phyloP scores from a whole-genome alignment of 1,139 yeast genomes.

The Candida glucosophila region DNA sequence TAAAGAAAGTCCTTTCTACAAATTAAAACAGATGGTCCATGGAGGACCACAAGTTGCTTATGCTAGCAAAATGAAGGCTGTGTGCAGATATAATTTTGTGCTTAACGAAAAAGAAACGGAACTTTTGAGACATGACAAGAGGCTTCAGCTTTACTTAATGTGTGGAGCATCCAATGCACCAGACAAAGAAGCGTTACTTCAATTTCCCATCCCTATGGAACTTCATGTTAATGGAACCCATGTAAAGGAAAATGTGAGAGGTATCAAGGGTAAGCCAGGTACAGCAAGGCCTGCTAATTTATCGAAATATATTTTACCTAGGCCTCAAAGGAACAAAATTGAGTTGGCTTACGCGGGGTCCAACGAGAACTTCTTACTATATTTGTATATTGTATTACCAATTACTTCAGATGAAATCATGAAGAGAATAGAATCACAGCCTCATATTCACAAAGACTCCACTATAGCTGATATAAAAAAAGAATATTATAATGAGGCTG shows the following conservation, averaged over 20 bases:
- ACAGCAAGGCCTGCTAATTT: conserved; percentile 63
- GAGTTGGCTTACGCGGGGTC: conserved; percentile 48
- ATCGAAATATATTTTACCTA: conserved; percentile 29
- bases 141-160: conserved; percentile 31
- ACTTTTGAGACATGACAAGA: conserved; percentile 11
- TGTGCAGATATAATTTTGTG: conserved; percentile 26
- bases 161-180: conserved; percentile 34
- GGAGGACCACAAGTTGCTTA: conserved; percentile 30
- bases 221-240: conserved; percentile 39
- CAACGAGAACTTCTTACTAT: conserved; percentile 34
- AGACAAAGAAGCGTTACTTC: conserved; percentile 31
- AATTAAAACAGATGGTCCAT: conserved; percentile 32
- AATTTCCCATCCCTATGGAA: conserved; percentile 54
- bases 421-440: conserved; percentile 18
- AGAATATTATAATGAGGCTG: conserved; percentile 26
- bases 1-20: conserved; percentile 45
- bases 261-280: conserved; percentile 53
- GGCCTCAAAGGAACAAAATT: conserved; percentile 28
- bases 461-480: conserved; percentile 36
- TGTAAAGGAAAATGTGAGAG: conserved; percentile 44
- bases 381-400: conserved; percentile 46
- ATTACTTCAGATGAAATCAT: conserved; percentile 28
- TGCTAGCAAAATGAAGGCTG: conserved; percentile 28
- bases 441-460: conserved; percentile 39
- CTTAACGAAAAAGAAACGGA: conserved; percentile 29